Percentiles rank a stretch among this genome's conserved stretches.
Conservation (phyloP, 495 filamentous ascomycete species). For the Penicillium fimorum region DNA sequence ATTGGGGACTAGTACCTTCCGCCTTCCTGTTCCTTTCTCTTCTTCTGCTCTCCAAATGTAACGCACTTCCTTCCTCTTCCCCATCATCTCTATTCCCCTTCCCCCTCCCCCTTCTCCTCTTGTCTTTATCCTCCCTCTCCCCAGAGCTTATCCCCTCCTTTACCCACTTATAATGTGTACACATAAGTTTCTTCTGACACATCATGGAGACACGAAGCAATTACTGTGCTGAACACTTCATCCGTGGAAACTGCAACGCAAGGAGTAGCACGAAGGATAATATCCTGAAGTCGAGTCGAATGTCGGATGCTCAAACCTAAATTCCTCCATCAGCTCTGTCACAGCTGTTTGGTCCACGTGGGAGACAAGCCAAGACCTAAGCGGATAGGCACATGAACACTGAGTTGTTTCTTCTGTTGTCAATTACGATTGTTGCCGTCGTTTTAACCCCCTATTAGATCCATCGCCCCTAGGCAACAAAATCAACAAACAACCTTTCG, state of each 20-base stretch:
- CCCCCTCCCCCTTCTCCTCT: not conserved
- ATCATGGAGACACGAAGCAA: not conserved
- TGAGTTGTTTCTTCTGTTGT: not conserved
- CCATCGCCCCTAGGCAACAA: not conserved
- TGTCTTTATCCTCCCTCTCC: not conserved
- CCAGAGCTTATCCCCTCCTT: not conserved
- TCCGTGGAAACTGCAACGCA: not conserved
- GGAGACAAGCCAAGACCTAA: not conserved
- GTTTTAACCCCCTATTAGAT: not conserved
- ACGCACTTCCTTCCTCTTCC: not conserved
- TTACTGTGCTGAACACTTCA: not conserved
- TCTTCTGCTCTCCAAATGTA: not conserved
- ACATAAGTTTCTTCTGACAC: not conserved
- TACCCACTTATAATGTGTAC: not conserved
- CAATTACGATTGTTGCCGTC: not conserved
- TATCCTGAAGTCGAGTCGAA: not conserved
- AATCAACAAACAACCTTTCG: not conserved
- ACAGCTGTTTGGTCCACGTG: not conserved
- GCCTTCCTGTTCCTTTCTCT: not conserved
- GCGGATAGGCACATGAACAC: not conserved
- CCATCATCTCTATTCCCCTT: not conserved
- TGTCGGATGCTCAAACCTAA: too few species aligned
- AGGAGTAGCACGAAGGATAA: not conserved
- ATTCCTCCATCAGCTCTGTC: not conserved
- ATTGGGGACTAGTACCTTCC: not conserved